Conservation (phyloP, 2,329 filamentous ascomycete genomes). For the Blastomyces gilchristii region DNA sequence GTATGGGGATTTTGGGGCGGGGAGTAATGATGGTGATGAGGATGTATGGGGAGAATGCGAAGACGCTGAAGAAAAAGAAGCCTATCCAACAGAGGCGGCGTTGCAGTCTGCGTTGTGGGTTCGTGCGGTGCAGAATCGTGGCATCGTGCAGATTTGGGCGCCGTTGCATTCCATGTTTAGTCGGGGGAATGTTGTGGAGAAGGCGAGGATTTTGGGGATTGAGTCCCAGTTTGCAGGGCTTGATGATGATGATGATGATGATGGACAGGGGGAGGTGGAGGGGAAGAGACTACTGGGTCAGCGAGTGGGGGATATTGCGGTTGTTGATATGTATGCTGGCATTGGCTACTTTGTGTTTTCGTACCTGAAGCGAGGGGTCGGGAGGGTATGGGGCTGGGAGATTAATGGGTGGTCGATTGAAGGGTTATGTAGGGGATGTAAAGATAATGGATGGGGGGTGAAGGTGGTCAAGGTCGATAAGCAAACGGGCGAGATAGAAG, state of each 20-base stretch:
- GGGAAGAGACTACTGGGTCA: conserved; percentile 18
- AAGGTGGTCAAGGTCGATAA: conserved; percentile 39
- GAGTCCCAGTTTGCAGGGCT: conserved; percentile 28
- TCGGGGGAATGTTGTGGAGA: conserved; percentile 81
- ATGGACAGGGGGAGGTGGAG: neutral
- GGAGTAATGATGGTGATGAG: conserved; percentile 12
- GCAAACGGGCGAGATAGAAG: conserved; percentile 27
- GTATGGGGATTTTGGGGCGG: conserved; percentile 62
- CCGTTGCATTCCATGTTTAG: conserved; percentile 92
- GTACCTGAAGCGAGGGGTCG: conserved; percentile 61
- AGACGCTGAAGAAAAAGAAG: conserved; percentile 14
- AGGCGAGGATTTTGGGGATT: conserved; percentile 57
- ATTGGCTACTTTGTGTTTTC: conserved; percentile 92
- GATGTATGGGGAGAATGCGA: conserved; percentile 17
- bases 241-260: conserved; percentile 15
- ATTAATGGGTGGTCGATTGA: conserved; percentile 83
- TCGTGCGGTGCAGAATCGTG: conserved; percentile 61
- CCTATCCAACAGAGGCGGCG: conserved; percentile 39
- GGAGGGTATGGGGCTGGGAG: conserved; percentile 72
- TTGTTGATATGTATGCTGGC: conserved; percentile 77
- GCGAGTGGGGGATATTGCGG: conserved; percentile 24
- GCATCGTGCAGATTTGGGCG: conserved; percentile 75
- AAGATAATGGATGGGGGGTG: conserved; percentile 56
- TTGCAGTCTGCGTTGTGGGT: conserved; percentile 68
- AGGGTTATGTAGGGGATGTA: conserved; percentile 65